Percentiles rank a stretch among this genome's conserved stretches.
Conservation (phyloP, 768 basidiomycete species). For the Hygrophorus russula region DNA sequence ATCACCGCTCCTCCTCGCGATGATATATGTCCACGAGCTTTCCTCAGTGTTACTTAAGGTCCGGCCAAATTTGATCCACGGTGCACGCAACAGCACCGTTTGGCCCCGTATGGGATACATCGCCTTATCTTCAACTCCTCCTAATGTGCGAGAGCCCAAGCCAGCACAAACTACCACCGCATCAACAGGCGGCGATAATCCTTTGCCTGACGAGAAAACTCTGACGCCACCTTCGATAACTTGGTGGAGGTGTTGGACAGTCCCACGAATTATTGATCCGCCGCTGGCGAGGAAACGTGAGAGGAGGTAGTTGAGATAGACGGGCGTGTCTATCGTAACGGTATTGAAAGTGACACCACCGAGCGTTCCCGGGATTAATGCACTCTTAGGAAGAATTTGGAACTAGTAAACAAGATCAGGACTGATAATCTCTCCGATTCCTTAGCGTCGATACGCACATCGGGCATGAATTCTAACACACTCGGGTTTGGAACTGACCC, state of each 20-base stretch:
- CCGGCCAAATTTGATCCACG: slow-evolving; percentile 48
- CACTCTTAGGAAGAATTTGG: slow-evolving; percentile 19
- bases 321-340: slow-evolving; percentile 57
- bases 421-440: slow-evolving; percentile 2
- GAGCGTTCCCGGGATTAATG: slow-evolving; percentile 22
- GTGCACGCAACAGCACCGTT: slow-evolving; percentile 65
- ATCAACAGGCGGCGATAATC: slow-evolving; percentile 23
- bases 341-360: slow-evolving; percentile 54
- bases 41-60: slow-evolving; percentile 30
- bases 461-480: slow-evolving; percentile 41
- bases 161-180: slow-evolving; percentile 66
- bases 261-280: slow-evolving; percentile 47
- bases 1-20: slow-evolving; percentile 50
- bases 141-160: slow-evolving; percentile 60
- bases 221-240: slow-evolving; percentile 49
- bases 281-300: slow-evolving; percentile 51
- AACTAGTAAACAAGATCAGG: slow-evolving; percentile 21
- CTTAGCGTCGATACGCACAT: slow-evolving; percentile 22
- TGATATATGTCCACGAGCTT: slow-evolving; percentile 43
- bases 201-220: slow-evolving; percentile 20
- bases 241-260: slow-evolving; percentile 60
- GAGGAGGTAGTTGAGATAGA: slow-evolving; percentile 63
- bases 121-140: slow-evolving; percentile 70
- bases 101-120: slow-evolving; percentile 79
- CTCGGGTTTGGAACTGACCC: slow-evolving; percentile 27